Conservation (phyloP, 257 asterid genomes). For the Striga asiatica region DNA sequence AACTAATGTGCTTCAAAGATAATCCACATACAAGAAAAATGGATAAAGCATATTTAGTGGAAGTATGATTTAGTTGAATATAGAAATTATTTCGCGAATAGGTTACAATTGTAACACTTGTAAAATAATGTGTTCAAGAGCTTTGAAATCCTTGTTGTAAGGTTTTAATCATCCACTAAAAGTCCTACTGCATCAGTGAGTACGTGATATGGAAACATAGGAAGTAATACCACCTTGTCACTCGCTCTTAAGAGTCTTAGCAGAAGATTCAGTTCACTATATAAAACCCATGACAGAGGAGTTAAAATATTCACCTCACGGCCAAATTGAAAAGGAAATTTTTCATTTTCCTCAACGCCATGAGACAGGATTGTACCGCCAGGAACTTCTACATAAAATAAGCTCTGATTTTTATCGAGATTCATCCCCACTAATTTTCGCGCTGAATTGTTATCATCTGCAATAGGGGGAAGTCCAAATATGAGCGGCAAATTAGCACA, state of each 20-base stretch:
- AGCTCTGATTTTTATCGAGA: slow-evolving; percentile 50
- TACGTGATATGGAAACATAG: not conserved
- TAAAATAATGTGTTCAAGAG: not conserved
- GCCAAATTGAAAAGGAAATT: slow-evolving; percentile 84
- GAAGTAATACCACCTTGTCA: not conserved
- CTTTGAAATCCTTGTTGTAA: no score
- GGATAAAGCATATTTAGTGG: not conserved
- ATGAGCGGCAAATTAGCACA: not conserved
- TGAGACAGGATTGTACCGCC: slow-evolving; percentile 66
- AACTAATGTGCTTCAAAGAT: not conserved
- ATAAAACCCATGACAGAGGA: not conserved
- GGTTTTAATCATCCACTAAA: not conserved
- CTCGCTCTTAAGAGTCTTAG: not conserved
- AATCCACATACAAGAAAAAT: not conserved
- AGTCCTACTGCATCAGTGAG: not conserved
- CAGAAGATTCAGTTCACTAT: not conserved
- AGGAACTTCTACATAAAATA: slow-evolving; percentile 90
- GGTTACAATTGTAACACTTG: not conserved
- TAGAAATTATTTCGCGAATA: not conserved
- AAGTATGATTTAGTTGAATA: no score
- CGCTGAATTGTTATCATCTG: slow-evolving; percentile 45
- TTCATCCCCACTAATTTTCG: slow-evolving; percentile 40
- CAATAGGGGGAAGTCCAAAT: slow-evolving; percentile 18
- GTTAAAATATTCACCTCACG: slow-evolving; percentile 58
- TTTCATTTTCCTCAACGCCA: slow-evolving; percentile 65